Evolutionary conservation across 495 filamentous ascomycete genomes (phyloP).

Genomic region (Barbatosphaeria neglecta): DNA sequence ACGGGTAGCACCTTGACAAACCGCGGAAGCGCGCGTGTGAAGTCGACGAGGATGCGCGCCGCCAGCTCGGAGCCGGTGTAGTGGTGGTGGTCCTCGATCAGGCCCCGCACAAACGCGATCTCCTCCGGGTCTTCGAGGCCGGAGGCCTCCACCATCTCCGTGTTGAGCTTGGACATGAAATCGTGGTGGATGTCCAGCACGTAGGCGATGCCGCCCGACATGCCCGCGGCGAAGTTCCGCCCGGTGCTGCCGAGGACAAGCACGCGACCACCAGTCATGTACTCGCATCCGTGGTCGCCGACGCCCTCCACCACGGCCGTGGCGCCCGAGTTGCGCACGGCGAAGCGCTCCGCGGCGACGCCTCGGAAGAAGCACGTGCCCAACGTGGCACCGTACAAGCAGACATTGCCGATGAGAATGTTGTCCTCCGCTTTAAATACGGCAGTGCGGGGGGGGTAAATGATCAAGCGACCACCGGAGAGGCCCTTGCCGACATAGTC

Average conservation of each 20-base stretch:
- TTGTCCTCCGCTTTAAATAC: constrained; percentile 98
- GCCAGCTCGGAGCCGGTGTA: constrained; percentile 97
- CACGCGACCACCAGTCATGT: constrained; percentile 97
- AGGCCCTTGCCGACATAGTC: constrained; percentile 98
- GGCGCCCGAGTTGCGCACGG: constrained; percentile 94
- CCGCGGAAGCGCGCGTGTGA: constrained; percentile 80
- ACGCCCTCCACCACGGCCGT: constrained; percentile 95
- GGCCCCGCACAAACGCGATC: constrained; percentile 84
- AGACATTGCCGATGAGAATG: constrained; percentile 91
- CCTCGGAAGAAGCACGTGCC: constrained; percentile 97
- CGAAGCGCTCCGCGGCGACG: constrained; percentile 93
- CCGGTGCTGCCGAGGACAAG: constrained; percentile 83
- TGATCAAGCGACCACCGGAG: constrained; percentile 87
- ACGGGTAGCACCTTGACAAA: constrained; percentile 93
- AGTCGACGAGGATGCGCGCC: constrained; percentile 92
- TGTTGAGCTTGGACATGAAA: constrained; percentile 91
- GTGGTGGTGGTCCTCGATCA: constrained; percentile 98
- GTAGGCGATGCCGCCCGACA: constrained; percentile 99
- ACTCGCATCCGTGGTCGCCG: constrained; percentile 97
- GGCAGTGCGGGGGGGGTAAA: constrained; percentile 89
- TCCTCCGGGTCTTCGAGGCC: constrained; percentile 79
- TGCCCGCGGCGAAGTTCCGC: constrained; percentile 99
- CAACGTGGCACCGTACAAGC: constrained; percentile 89
- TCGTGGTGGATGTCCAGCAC: constrained; percentile 86
- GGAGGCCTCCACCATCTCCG: constrained; percentile 95